phyloP scores from a whole-genome alignment of 2,329 filamentous ascomycete genomes.

The Aspergillus clavatus region DNA sequence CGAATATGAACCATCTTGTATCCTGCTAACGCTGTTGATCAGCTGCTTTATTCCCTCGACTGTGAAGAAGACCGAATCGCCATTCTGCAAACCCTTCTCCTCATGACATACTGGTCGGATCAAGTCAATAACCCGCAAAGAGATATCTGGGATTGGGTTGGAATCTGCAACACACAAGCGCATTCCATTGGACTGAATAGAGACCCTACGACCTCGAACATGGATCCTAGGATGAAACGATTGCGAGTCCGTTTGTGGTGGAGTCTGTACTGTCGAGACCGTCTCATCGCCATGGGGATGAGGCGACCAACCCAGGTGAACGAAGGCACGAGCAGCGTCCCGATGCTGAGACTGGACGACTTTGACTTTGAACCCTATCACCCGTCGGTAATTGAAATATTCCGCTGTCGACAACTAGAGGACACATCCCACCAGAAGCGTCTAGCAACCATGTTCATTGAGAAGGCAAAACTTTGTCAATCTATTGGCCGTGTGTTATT shows the following conservation, averaged over 20 bases:
- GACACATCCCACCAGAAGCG: constrained; percentile 68
- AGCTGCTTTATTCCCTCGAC: constrained; percentile 86
- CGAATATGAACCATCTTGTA: no score
- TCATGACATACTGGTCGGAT: constrained; percentile 95
- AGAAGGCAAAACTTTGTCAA: constrained; percentile 79
- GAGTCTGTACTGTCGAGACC: constrained; percentile 88
- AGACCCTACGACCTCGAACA: constrained; percentile 13
- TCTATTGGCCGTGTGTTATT: constrained; percentile 81
- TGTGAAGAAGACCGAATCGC: constrained; percentile 81
- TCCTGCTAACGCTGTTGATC: constrained; percentile 13
- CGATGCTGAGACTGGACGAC: constrained; percentile 72
- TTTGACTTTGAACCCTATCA: constrained; percentile 68
- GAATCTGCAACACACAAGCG: constrained; percentile 22
- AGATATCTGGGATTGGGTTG: constrained; percentile 46
- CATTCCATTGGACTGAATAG: constrained; percentile 20
- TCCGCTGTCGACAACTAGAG: constrained; percentile 62
- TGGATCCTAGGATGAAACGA: constrained; percentile 37
- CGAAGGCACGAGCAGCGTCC: constrained; percentile 85
- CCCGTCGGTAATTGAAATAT: constrained; percentile 61
- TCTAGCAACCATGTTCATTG: constrained; percentile 77
- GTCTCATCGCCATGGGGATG: constrained; percentile 83
- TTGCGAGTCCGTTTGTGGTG: constrained; percentile 90
- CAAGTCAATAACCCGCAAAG: constrained; percentile 80
- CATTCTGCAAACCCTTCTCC: constrained; percentile 73
- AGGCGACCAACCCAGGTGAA: constrained; percentile 82